Conservation (phyloP, 2,329 filamentous ascomycete genomes). For the Ceratocystis lukuohia region DNA sequence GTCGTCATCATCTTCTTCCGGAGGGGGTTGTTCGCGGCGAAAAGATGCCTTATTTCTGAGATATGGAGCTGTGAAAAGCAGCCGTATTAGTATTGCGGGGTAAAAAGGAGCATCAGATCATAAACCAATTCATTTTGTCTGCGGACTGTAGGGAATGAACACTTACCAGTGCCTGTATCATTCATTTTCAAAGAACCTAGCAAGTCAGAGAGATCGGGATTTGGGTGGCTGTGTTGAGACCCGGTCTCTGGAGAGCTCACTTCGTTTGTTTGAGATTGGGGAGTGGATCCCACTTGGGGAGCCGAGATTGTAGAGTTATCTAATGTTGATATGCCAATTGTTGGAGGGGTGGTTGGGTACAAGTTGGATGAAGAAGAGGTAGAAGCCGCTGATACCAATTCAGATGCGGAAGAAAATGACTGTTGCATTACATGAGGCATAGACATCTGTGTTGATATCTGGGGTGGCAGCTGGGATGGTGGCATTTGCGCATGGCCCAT, state of each 20-base stretch:
- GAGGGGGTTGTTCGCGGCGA: conserved; percentile 44
- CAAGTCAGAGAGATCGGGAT: conserved; percentile 63
- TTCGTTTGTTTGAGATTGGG: conserved; percentile 9
- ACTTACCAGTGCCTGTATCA: conserved; percentile 68
- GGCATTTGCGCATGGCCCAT: conserved; percentile 6
- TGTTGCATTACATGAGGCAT: conserved; percentile 10
- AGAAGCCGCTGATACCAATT: not conserved
- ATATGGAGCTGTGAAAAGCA: conserved; percentile 54
- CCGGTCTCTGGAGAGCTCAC: conserved; percentile 36
- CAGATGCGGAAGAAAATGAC: conserved; percentile 5
- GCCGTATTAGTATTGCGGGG: conserved; percentile 5
- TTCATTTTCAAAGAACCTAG: conserved; percentile 80
- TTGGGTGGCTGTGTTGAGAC: conserved; percentile 49
- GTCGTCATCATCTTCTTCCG: conserved; percentile 58
- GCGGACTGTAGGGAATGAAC: not conserved
- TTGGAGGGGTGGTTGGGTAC: conserved; percentile 17
- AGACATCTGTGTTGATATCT: not conserved
- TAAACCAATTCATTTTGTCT: not conserved
- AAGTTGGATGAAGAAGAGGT: conserved; percentile 9
- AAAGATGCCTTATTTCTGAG: conserved; percentile 51
- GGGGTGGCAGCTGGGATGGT: not conserved
- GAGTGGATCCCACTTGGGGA: conserved; percentile 10
- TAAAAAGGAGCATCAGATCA: not conserved
- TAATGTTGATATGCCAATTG: conserved; percentile 8
- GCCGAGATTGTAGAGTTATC: conserved; percentile 9